A percentile compares a stretch with the other conserved stretches of the same genome.
Conservation (phyloP, 1,284 basidiomycete species). For the Neonothopanus nambi region DNA sequence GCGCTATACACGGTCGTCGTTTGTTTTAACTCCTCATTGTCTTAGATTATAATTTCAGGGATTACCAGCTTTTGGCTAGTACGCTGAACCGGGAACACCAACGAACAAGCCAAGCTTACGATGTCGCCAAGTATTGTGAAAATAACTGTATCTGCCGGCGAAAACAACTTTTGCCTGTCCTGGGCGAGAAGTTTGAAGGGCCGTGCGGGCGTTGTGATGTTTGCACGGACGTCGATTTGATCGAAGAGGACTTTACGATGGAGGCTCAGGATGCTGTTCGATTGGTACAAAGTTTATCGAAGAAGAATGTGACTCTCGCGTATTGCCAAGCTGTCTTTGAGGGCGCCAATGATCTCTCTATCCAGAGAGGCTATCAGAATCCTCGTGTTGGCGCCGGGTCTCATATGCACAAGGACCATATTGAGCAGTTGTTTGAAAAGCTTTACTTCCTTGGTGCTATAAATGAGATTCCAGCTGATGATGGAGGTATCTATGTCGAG, state of each 20-base stretch:
- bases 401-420: slow-evolving; percentile 1
- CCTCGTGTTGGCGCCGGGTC: slow-evolving; percentile 2
- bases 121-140: slow-evolving; percentile 58
- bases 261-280: slow-evolving; percentile 41
- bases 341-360: too few species aligned
- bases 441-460: slow-evolving; percentile 1
- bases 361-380: neutral
- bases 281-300: slow-evolving; percentile 35
- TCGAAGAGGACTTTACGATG: slow-evolving; percentile 42
- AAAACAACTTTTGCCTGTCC: slow-evolving; percentile 55
- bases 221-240: slow-evolving; percentile 37
- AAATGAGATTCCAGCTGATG: neutral
- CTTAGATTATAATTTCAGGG: slow-evolving; percentile 59
- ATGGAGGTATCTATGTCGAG: neutral
- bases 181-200: slow-evolving; percentile 38
- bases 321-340: neutral
- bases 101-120: slow-evolving; percentile 43
- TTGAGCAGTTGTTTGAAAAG: slow-evolving; percentile 9
- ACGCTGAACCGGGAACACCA: slow-evolving; percentile 61
- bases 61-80: slow-evolving; percentile 48
- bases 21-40: slow-evolving; percentile 3
- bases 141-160: slow-evolving; percentile 72
- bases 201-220: slow-evolving; percentile 60
- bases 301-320: neutral
- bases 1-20: neutral